These are phyloP conservation scores for Stylonectria norvegica DNA, from an alignment of 2,329 filamentous ascomycete species.

Conservation along the genomic window DNA sequence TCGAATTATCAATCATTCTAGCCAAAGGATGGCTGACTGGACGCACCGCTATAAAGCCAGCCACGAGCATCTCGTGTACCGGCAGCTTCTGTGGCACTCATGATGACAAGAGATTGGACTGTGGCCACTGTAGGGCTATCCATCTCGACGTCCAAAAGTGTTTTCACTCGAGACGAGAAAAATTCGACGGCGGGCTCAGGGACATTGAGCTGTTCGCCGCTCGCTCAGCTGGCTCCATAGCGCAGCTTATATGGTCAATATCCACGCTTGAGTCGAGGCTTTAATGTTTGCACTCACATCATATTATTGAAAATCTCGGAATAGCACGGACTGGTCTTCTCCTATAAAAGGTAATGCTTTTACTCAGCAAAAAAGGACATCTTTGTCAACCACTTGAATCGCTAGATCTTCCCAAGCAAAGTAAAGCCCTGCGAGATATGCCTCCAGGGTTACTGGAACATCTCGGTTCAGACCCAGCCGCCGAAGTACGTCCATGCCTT, in stretches of 20 bases:
- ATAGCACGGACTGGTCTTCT: conserved; percentile 17
- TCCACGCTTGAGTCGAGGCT: neutral
- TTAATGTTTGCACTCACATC: conserved; percentile 14
- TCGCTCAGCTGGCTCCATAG: conserved; percentile 11
- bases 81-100: conserved; percentile 20
- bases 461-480: conserved; percentile 11
- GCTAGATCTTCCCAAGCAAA: conserved; percentile 25
- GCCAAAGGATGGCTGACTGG: too few relatives aligned
- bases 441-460: conserved; percentile 12
- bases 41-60: conserved; percentile 23
- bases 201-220: neutral
- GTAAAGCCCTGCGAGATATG: conserved; percentile 20
- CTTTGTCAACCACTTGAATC: conserved; percentile 22
- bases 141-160: conserved; percentile 21
- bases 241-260: conserved; percentile 4
- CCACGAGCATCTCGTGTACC: conserved; percentile 19
- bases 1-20: too few relatives aligned
- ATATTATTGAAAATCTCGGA: conserved; percentile 24
- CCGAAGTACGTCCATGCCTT: conserved; percentile 1
- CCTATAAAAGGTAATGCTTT: conserved; percentile 4
- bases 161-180: conserved; percentile 19
- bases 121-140: conserved; percentile 21
- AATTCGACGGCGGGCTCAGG: conserved; percentile 13
- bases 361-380: conserved; percentile 14
- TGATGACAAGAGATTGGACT: conserved; percentile 19